A percentile compares a stretch with the other conserved stretches of the same genome.
phyloP scores from a whole-genome alignment of 2,329 filamentous ascomycete species.

The Ophiocordyceps camponoti-floridani region DNA sequence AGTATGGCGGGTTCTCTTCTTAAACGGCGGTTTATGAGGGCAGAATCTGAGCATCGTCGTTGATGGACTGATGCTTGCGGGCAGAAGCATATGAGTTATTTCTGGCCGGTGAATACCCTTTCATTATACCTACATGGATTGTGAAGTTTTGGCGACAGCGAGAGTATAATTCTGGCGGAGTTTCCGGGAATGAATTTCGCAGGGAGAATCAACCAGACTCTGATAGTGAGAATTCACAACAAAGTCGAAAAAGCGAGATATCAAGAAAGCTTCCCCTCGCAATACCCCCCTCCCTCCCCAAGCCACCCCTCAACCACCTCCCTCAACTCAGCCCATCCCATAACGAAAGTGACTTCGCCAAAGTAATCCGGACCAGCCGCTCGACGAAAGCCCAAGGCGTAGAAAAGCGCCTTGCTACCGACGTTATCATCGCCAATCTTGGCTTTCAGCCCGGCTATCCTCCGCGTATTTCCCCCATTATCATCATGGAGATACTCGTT shows the following conservation, averaged over 20 bases:
- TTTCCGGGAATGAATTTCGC: neutral
- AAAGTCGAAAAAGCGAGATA: neutral
- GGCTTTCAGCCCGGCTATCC: constrained; percentile 24
- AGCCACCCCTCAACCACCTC: constrained; percentile 1
- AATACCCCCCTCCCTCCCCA: neutral
- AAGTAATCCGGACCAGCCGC: constrained; percentile 39
- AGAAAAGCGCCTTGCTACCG: constrained; percentile 32
- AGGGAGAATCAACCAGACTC: neutral
- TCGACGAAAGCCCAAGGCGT: constrained; percentile 30
- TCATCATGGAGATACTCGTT: constrained; percentile 14
- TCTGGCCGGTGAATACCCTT: too few relatives aligned
- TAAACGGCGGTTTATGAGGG: too few relatives aligned
- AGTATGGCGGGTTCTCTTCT: too few relatives aligned
- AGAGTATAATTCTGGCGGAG: neutral
- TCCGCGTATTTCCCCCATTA: constrained; percentile 2
- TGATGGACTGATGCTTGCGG: too few relatives aligned
- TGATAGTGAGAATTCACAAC: neutral
- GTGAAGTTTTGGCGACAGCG: too few relatives aligned
- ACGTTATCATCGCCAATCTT: constrained; percentile 40
- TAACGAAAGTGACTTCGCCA: constrained; percentile 35
- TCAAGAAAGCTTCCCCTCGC: neutral
- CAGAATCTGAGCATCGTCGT: too few relatives aligned
- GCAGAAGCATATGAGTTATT: too few relatives aligned
- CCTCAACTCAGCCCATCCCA: constrained; percentile 13
- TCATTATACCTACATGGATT: too few relatives aligned